Evolutionary conservation across 306 rosid species (phyloP), one percentile per base, ranked within the genome.

Genomic region (Glycine latifolia): DNA sequence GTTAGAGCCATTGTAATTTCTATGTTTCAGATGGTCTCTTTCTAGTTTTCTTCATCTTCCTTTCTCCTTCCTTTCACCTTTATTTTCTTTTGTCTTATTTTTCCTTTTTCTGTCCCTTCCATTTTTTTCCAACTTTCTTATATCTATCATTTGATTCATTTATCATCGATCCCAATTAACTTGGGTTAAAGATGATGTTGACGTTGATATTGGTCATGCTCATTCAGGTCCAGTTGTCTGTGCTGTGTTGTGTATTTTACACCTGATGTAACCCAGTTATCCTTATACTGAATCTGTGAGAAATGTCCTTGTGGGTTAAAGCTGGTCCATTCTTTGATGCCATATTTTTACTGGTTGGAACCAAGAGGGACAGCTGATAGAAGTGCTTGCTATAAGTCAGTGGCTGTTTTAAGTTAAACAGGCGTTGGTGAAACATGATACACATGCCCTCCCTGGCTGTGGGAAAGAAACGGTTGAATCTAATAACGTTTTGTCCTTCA

Each of bases 151-250:
- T 20, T 20, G 20, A 20, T 20, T 20, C 0, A 20, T 20, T 1
- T 20, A 20, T 20, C 20, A 20, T 20, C 20, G 20, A 20, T 20
- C 20, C 20, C 20, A 20, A 20, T 20, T 20, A 20, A 20, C 20
- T 20, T 20, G 20, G 20, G 20, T 20, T 20, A 20, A 20, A 20
- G 20, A 20, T 20, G 20, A 20, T 20, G 20, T 20, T 20, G 20
- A 20, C 1, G 20, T 20, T 20, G 20, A 20, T 20, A 20, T 20
- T 47, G 1, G 44, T 66, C 14, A 67, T 52, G 70, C 74, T 74
- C 82, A 73, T 62, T 72, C 71, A 8, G 73, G 41, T 71, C 72
- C 56, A 59, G 67, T 75, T 86, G 75, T 73, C 75, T 20, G 16
- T 80, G 66, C 31, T 26, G 31, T 26, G 31, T 67, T 41, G 54